Evolutionary conservation across 2,329 filamentous ascomycete genomes (phyloP).

Genomic region (Escovopsis sp.): DNA sequence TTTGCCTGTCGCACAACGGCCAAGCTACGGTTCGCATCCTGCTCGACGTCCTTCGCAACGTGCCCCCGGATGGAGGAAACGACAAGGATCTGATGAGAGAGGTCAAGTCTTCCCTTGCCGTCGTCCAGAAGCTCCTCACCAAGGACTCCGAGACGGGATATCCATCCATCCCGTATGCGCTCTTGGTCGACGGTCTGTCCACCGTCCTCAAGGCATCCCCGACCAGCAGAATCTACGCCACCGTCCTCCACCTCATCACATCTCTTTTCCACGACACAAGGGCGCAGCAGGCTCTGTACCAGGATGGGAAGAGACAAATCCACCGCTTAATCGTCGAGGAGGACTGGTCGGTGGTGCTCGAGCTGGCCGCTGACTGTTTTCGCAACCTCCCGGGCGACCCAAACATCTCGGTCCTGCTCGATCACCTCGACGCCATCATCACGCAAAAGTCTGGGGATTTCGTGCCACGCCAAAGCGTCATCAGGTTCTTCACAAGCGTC

Average conservation of each 20-base stretch:
- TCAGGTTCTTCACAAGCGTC: slow-evolving; percentile 50
- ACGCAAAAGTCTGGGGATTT: slow-evolving; percentile 35
- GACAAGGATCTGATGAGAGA: slow-evolving; percentile 39
- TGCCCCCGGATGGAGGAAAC: slow-evolving; percentile 28
- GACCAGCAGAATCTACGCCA: slow-evolving; percentile 30
- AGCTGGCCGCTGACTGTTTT: slow-evolving; percentile 42
- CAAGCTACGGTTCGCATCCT: slow-evolving; percentile 52
- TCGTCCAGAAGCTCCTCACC: slow-evolving; percentile 47
- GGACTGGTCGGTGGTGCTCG: slow-evolving; percentile 48
- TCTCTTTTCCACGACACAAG: slow-evolving; percentile 37
- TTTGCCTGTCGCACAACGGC: slow-evolving; percentile 61
- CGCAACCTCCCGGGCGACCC: slow-evolving; percentile 15
- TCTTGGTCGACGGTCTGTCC: slow-evolving; percentile 42
- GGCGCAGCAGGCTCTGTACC: slow-evolving; percentile 29
- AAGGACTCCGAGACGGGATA: slow-evolving; percentile 46
- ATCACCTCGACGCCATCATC: slow-evolving; percentile 33
- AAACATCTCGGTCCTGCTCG: slow-evolving; percentile 25
- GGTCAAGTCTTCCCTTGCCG: slow-evolving; percentile 46
- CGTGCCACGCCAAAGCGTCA: slow-evolving; percentile 49
- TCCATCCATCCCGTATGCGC: slow-evolving; percentile 41
- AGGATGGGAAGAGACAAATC: slow-evolving; percentile 34
- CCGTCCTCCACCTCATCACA: slow-evolving; percentile 38
- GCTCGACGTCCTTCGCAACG: slow-evolving; percentile 43
- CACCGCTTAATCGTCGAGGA: slow-evolving; percentile 46
- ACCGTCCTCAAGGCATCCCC: slow-evolving; percentile 32